Conservation (phyloP, 2,329 filamentous ascomycete genomes). For the Nigrospora oryzae region DNA sequence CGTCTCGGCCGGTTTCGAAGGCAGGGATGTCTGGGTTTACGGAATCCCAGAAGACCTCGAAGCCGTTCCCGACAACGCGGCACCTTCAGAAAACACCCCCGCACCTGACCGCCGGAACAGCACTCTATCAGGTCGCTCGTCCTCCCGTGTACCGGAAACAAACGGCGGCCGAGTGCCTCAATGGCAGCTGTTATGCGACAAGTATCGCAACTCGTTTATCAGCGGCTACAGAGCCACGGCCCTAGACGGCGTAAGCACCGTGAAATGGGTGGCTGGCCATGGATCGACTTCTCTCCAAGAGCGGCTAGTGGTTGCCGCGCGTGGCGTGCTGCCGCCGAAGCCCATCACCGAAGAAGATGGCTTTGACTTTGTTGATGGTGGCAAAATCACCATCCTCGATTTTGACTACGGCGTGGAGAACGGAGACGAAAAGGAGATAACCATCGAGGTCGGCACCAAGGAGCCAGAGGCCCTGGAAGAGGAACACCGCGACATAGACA, state of each 20-base stretch:
- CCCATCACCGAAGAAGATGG: constrained; percentile 60
- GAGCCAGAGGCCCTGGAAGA: constrained; percentile 65
- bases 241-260: constrained; percentile 55
- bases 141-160: constrained; percentile 25
- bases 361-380: constrained; percentile 70
- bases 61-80: constrained; percentile 37
- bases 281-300: constrained; percentile 39
- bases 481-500: constrained; percentile 64
- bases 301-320: constrained; percentile 62
- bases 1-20: constrained; percentile 65
- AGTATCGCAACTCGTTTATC: constrained; percentile 61
- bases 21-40: constrained; percentile 69
- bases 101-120: constrained; percentile 25
- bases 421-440: constrained; percentile 49
- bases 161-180: constrained; percentile 42
- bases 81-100: too few relatives aligned
- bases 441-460: constrained; percentile 65
- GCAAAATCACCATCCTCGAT: constrained; percentile 63
- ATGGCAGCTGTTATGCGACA: constrained; percentile 63
- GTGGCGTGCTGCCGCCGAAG: constrained; percentile 54
- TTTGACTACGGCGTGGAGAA: constrained; percentile 56
- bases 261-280: constrained; percentile 62
- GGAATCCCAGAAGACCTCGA: constrained; percentile 68
- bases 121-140: constrained; percentile 30
- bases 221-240: constrained; percentile 58